A percentile compares a stretch with the other conserved stretches of the same genome.
phyloP scores from a whole-genome alignment of 305 asterid species.

The Vinca major region DNA sequence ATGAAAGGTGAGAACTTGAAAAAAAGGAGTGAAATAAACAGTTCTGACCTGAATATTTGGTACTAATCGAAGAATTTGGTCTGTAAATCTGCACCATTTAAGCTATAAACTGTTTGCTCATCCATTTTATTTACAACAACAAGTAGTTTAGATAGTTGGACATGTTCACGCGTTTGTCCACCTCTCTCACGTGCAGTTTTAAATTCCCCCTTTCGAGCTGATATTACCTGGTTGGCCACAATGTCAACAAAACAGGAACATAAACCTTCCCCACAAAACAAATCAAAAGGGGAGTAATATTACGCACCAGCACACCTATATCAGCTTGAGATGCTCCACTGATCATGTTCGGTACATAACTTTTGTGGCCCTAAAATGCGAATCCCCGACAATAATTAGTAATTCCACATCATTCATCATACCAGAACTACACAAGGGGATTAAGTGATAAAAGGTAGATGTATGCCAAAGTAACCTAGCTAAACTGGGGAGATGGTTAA shows the following conservation, averaged over 20 bases:
- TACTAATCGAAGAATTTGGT: conserved; percentile 72
- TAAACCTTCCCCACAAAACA: not conserved
- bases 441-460: not conserved
- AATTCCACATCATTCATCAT: not conserved
- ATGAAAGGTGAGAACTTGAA: not conserved
- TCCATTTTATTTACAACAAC: conserved; percentile 98
- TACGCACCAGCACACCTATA: conserved; percentile 72
- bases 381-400: not conserved
- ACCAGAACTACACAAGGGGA: not conserved
- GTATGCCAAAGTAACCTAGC: not conserved
- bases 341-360: conserved; percentile 96
- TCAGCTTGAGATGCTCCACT: conserved; percentile 99
- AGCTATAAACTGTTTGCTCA: conserved; percentile 93
- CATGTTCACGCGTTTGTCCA: conserved; percentile 98
- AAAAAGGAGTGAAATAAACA: not conserved
- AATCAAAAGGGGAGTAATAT: not conserved
- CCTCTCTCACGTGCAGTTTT: conserved; percentile 99
- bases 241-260: not conserved
- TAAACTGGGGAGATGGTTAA: not conserved
- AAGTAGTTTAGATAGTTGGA: conserved; percentile 81
- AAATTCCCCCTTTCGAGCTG: conserved; percentile 93
- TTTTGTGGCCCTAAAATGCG: conserved; percentile 75
- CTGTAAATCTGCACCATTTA: conserved; percentile 94
- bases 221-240: conserved; percentile 51
- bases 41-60: conserved; percentile 79